Percentiles rank a stretch among this genome's conserved stretches.
phyloP scores from a whole-genome alignment of 805 yeast species.

The Saccharomycopsis microspora region DNA sequence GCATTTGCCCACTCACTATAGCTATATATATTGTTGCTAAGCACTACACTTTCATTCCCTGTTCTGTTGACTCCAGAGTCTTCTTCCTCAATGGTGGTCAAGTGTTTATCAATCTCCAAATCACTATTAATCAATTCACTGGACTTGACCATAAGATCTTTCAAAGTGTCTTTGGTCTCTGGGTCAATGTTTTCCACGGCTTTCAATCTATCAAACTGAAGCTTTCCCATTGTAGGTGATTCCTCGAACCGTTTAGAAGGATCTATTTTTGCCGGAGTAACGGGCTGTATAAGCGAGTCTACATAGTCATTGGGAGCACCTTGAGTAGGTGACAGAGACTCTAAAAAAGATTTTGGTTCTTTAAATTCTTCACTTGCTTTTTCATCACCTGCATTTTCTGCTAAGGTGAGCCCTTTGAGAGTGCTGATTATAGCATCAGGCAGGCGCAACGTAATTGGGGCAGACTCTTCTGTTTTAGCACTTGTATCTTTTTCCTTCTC shows the following conservation, averaged over 20 bases:
- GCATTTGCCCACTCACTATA: not conserved
- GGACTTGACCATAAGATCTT: slow-evolving; percentile 1
- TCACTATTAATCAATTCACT: slow-evolving; percentile 1
- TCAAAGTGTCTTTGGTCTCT: not conserved
- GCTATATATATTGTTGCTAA: slow-evolving; percentile 1
- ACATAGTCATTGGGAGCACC: too few relatives aligned
- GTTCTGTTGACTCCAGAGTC: not conserved
- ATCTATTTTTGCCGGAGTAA: too few relatives aligned
- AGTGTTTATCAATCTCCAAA: slow-evolving; percentile 2
- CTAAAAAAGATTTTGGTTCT: not conserved
- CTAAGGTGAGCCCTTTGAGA: too few relatives aligned
- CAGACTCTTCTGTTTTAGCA: not conserved
- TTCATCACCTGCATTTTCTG: not conserved
- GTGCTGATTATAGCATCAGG: too few relatives aligned
- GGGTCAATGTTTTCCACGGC: not conserved
- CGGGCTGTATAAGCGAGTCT: not conserved
- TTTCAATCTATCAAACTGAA: not conserved
- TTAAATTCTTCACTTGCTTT: too few relatives aligned
- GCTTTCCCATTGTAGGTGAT: not conserved
- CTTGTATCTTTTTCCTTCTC: not conserved
- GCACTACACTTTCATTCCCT: not conserved
- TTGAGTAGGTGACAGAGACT: slow-evolving; percentile 3
- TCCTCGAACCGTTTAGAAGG: too few relatives aligned
- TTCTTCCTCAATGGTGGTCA: not conserved
- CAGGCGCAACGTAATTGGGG: not conserved